These are phyloP conservation scores for Turnera subulata DNA, from an alignment of 345 rosid genomes.

Conservation along the genomic window DNA sequence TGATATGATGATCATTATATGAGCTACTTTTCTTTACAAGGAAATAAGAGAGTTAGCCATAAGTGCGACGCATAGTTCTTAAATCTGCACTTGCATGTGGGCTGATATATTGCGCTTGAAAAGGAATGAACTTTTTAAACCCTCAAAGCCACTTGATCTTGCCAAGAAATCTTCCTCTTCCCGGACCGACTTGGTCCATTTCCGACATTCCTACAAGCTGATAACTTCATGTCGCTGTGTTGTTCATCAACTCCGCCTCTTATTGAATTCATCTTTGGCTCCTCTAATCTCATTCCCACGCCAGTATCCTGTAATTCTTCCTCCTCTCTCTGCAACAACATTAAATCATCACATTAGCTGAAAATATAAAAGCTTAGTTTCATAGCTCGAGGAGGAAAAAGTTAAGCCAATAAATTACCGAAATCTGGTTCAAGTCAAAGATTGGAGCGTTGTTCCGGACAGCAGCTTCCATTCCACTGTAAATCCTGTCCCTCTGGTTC, in stretches of 20 bases:
- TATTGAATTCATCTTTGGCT: constrained; percentile 28
- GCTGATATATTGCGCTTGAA: neutral
- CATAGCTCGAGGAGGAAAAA: neutral
- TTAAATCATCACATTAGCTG: constrained; percentile 10
- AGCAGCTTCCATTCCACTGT: constrained; percentile 38
- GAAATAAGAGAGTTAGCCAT: neutral
- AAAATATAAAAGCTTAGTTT: neutral
- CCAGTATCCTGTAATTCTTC: constrained; percentile 49
- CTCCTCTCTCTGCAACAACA: constrained; percentile 60
- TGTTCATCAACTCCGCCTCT: constrained; percentile 46
- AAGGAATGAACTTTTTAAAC: constrained; percentile 32
- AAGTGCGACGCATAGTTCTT: neutral
- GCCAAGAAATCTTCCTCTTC: constrained; percentile 96
- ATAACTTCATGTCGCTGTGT: constrained; percentile 42
- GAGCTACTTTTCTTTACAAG: constrained; percentile 33
- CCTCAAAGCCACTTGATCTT: constrained; percentile 83
- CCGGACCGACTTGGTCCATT: constrained; percentile 49
- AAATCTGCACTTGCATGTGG: constrained; percentile 13
- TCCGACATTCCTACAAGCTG: constrained; percentile 52
- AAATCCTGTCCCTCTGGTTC: constrained; percentile 34
- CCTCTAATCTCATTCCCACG: constrained; percentile 38
- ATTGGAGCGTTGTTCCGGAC: constrained; percentile 29
- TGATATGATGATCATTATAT: too few relatives aligned
- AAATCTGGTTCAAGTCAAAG: constrained; percentile 85
- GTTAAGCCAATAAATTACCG: constrained; percentile 40